A percentile compares a stretch with the other conserved stretches of the same genome.
Conservation (phyloP, 2,329 filamentous ascomycete species). For the Thielaviopsis populi region DNA sequence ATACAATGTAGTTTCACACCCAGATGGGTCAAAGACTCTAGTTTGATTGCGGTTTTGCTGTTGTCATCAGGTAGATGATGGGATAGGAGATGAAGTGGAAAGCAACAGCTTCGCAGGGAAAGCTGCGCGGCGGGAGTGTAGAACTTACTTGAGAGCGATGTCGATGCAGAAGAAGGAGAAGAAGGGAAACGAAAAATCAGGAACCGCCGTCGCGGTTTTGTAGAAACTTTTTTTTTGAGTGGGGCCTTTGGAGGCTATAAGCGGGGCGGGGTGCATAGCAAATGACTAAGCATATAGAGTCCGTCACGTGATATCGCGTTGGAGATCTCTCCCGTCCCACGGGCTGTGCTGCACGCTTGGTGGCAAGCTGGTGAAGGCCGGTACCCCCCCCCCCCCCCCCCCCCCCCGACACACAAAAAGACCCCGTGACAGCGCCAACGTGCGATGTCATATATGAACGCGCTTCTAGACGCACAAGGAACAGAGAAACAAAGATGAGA, state of each 20-base stretch:
- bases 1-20: constrained; percentile 75
- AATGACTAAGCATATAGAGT: background rate
- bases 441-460: background rate
- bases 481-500: background rate
- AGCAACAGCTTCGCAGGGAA: constrained; percentile 1
- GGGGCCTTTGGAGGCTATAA: constrained; percentile 4
- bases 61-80: constrained; percentile 52
- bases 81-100: constrained; percentile 17
- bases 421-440: background rate
- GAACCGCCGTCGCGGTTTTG: constrained; percentile 4
- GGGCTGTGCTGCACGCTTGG: background rate
- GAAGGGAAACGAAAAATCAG: constrained; percentile 18
- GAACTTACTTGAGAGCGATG: constrained; percentile 19
- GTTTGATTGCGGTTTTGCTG: constrained; percentile 81
- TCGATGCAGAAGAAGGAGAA: constrained; percentile 14
- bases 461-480: background rate
- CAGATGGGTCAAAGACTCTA: constrained; percentile 87
- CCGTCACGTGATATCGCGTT: constrained; percentile 23
- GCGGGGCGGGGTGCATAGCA: background rate
- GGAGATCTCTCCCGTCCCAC: background rate
- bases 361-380: no score
- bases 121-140: constrained; percentile 20
- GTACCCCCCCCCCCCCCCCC: no score
- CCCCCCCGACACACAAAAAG: background rate
- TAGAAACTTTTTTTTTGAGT: constrained; percentile 15